Evolutionary conservation across 306 rosid species (phyloP).

Genomic region (Prunus dulcis): DNA sequence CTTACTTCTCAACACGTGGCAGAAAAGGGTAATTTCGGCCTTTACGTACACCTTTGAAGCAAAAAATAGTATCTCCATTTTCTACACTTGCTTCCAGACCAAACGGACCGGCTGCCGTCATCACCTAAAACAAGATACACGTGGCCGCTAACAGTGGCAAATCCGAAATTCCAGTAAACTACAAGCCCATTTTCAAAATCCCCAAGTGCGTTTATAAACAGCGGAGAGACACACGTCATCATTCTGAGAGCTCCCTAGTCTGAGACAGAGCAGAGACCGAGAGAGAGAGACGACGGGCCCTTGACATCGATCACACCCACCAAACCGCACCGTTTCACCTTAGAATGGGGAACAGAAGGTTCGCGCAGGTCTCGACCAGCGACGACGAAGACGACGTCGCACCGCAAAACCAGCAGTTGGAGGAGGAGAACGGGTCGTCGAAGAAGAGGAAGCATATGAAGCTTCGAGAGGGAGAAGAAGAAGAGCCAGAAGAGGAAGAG

Average conservation of each 20-base stretch:
- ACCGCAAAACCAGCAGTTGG: constrained; percentile 21
- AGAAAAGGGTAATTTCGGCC: too few relatives aligned
- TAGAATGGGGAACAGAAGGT: constrained; percentile 72
- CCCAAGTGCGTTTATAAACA: not conserved
- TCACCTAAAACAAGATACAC: not conserved
- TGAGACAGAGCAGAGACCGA: not conserved
- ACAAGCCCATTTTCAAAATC: not conserved
- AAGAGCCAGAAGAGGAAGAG: not conserved
- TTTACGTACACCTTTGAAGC: too few relatives aligned
- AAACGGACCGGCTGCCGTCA: not conserved
- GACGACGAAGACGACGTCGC: constrained; percentile 55
- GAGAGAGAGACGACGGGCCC: not conserved
- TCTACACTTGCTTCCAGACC: not conserved
- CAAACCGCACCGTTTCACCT: constrained; percentile 8
- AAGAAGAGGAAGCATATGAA: constrained; percentile 52
- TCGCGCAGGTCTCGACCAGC: constrained; percentile 66
- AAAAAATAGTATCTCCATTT: not conserved
- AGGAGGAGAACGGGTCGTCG: constrained; percentile 25
- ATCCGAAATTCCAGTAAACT: not conserved
- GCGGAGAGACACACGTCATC: not conserved
- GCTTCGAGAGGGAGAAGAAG: constrained; percentile 34
- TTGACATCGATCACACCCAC: not conserved
- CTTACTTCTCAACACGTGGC: too few relatives aligned
- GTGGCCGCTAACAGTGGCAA: not conserved
- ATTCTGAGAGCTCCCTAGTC: not conserved